Percentiles rank a stretch among this genome's conserved stretches.
Evolutionary conservation across 2,329 filamentous ascomycete species (phyloP).

Genomic region (Fusarium euwallaceae): DNA sequence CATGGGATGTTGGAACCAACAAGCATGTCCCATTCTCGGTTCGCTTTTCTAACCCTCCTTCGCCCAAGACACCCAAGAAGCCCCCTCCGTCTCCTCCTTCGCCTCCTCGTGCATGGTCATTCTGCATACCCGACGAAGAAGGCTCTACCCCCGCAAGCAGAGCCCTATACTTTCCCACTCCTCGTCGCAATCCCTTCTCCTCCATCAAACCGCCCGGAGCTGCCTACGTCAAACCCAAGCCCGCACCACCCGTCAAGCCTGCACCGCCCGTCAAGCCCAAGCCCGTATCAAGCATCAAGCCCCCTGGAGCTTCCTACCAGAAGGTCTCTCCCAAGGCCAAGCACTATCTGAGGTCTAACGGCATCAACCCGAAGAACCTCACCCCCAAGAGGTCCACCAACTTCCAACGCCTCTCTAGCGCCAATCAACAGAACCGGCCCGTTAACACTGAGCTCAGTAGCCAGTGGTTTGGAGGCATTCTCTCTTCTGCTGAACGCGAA

Average conservation of each 20-base stretch:
- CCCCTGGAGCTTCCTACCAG: conserved; percentile 22
- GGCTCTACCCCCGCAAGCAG: too few relatives aligned
- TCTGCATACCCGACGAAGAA: too few relatives aligned
- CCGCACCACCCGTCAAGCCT: not conserved
- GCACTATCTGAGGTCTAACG: conserved; percentile 16
- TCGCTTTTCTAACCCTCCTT: not conserved
- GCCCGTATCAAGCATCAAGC: conserved; percentile 15
- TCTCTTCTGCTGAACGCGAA: conserved; percentile 19
- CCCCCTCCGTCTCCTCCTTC: not conserved
- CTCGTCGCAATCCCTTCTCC: not conserved
- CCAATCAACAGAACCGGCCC: not conserved
- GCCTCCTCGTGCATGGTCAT: not conserved
- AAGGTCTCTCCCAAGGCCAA: conserved; percentile 28
- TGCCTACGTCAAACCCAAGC: not conserved
- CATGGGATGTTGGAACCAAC: not conserved
- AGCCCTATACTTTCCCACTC: too few relatives aligned
- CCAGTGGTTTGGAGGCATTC: conserved; percentile 15
- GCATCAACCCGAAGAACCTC: not conserved
- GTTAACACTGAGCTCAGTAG: not conserved
- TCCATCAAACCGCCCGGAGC: not conserved
- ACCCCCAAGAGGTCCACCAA: conserved; percentile 19
- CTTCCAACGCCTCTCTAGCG: not conserved
- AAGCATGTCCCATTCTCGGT: not conserved
- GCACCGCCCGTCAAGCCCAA: not conserved
- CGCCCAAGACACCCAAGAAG: not conserved